Evolutionary conservation across 208 protist genomes (phyloP).

Genomic region (Leptomonas pyrrhocoris): DNA sequence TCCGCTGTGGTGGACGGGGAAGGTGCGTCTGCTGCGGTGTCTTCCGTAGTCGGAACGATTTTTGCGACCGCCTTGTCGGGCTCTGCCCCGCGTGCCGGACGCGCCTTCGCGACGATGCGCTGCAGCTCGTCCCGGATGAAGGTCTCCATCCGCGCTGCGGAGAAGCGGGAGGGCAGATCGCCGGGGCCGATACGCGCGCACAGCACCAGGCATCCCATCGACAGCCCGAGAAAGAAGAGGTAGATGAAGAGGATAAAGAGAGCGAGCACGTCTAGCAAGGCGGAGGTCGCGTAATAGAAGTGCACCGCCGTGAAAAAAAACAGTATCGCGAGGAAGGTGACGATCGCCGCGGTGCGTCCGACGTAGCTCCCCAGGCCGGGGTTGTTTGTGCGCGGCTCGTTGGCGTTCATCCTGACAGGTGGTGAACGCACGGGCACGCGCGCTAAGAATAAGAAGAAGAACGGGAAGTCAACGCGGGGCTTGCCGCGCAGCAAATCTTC

Average conservation of each 20-base stretch:
- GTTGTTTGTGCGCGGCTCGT: conserved; percentile 20
- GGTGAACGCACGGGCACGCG: too few species aligned
- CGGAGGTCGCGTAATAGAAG: conserved; percentile 29
- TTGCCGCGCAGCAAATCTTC: too few species aligned
- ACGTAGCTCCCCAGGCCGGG: conserved; percentile 25
- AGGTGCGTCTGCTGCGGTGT: not conserved
- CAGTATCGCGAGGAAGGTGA: conserved; percentile 10
- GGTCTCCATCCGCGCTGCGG: conserved; percentile 39
- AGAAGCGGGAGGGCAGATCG: conserved; percentile 39
- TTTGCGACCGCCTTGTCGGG: not conserved
- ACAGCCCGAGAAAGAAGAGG: conserved; percentile 21
- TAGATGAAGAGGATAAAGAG: conserved; percentile 24
- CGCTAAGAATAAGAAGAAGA: too few species aligned
- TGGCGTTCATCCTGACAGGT: not conserved
- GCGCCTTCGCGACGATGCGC: conserved; percentile 25
- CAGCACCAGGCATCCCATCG: conserved; percentile 22
- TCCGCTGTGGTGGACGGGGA: not conserved
- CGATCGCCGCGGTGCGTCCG: not conserved
- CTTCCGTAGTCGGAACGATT: too few species aligned
- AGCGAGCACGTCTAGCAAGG: conserved; percentile 19
- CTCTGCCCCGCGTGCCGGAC: not conserved
- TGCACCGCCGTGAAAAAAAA: conserved; percentile 24
- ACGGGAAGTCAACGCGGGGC: too few species aligned
- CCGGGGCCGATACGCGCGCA: conserved; percentile 31
- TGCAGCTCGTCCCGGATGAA: conserved; percentile 50